These are phyloP conservation scores for Volvox reticuliferus DNA, from an alignment of 139 green algal genomes.

Conservation along the genomic window DNA sequence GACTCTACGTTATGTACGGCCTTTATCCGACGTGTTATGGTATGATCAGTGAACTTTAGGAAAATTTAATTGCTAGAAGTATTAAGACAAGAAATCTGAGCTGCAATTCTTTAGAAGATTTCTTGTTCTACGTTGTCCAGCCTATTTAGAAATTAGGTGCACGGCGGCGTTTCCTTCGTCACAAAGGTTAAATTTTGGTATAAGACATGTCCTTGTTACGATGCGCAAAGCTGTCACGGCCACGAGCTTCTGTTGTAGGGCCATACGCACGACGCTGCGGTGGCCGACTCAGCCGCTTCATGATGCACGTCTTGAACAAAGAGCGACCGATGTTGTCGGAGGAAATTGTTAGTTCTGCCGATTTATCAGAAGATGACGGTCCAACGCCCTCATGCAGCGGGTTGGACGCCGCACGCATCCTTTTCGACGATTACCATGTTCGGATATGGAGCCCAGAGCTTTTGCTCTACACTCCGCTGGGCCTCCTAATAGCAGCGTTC, in stretches of 20 bases:
- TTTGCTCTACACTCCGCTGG: neutral
- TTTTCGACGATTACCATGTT: conserved; percentile 8
- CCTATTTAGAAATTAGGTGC: no score
- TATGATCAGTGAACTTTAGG: no score
- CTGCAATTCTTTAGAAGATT: no score
- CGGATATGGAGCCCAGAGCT: neutral
- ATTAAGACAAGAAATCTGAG: no score
- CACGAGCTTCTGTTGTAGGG: neutral
- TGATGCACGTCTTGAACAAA: neutral
- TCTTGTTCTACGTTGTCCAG: no score
- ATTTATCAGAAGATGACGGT: neutral
- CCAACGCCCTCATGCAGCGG: neutral
- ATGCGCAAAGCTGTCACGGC: no score
- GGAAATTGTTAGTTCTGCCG: neutral
- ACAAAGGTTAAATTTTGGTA: no score
- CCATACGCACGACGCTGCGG: neutral
- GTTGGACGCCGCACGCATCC: neutral
- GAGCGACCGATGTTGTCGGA: neutral
- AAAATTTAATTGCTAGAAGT: no score
- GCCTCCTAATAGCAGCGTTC: neutral
- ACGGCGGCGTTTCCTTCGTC: no score
- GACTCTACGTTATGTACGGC: no score
- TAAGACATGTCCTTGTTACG: no score
- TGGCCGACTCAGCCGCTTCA: neutral
- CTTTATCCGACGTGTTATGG: no score